Evolutionary conservation across 2,329 filamentous ascomycete species (phyloP), one percentile per base, ranked within the genome.

Genomic region (Phoma sp.): DNA sequence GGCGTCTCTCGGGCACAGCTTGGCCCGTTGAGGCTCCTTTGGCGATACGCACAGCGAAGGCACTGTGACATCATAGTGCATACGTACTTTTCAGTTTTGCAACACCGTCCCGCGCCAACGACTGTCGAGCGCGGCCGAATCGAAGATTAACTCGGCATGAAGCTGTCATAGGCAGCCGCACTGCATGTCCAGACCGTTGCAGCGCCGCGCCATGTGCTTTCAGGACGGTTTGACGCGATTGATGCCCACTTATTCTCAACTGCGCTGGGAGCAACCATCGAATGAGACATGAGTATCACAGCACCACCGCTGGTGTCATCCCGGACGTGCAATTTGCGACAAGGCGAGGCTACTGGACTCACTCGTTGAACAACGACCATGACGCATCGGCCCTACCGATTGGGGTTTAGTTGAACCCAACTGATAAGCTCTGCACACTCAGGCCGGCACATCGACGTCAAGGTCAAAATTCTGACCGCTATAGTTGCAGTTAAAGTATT

Each of bases 61-160:
- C 46, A 36, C 24, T 12, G 15, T 67, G 59, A 61, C 68, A 64
- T 71, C 69, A 72, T 64, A 44, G 50, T 60, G 59, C 63, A 64
- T 51, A 52, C 39, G 22, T 32, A 46, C 45, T 47, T 51, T 51
- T 63, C 53, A 52, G 63, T 57, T 68, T 63, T 62, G 60, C 48
- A 54, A 53, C 55, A 55, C 41, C 54, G 59, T 57, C 60, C 61
- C 62, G 66, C 63, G 64, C 51, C 63, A 48, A 60, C 60, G 51
- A 31, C 33, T 57, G 32, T 54, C 61, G 58, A 65, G 64, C 69
- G 68, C 67, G 66, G 68, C 65, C 68, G 69, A 66, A 35, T 43
- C 56, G 61, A 58, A 40, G 47, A 60, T 56, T 63, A 55, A 58
- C 48, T 44, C 35, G 54, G 62, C 58, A 61, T 62, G 60, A 57